Conservation (phyloP, 305 asterid genomes). For the Nicotiana rustica region DNA sequence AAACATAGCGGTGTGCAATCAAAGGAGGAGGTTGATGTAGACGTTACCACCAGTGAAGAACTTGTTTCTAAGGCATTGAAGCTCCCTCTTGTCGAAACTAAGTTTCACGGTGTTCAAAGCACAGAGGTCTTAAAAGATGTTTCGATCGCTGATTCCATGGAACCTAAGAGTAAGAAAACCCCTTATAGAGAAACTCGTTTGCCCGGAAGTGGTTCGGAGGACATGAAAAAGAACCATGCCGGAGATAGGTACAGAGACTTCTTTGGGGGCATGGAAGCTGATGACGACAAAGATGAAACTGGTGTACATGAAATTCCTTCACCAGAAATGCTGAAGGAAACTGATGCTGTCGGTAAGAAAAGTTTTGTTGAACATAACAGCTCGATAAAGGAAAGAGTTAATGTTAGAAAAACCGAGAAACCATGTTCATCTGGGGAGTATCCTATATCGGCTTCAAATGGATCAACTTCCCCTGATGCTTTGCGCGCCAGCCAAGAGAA, state of each 20-base stretch:
- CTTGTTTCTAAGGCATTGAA: conserved; percentile 76
- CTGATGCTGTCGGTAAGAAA: conserved; percentile 38
- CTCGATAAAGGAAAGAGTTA: conserved; percentile 24
- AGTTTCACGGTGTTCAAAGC: conserved; percentile 46
- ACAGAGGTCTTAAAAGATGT: conserved; percentile 47
- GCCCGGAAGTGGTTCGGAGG: conserved; percentile 53
- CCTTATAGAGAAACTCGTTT: conserved; percentile 42
- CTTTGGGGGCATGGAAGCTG: conserved; percentile 57
- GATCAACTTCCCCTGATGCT: conserved; percentile 57
- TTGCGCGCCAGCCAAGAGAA: conserved; percentile 52
- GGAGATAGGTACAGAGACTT: conserved; percentile 45
- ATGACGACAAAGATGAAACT: conserved; percentile 43
- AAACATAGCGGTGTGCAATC: conserved; percentile 44
- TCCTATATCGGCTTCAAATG: conserved; percentile 55
- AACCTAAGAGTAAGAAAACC: conserved; percentile 55
- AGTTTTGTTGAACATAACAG: conserved; percentile 31
- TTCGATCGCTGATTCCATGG: conserved; percentile 49
- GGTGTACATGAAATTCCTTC: conserved; percentile 43
- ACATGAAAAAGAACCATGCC: conserved; percentile 48
- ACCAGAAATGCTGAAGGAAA: conserved; percentile 35
- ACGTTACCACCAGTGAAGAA: conserved; percentile 65
- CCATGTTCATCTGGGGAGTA: conserved; percentile 49
- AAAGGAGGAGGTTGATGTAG: conserved; percentile 63
- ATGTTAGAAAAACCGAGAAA: conserved; percentile 39
- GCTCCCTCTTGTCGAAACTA: conserved; percentile 68